Base-by-base conservation (phyloP, 2,329 filamentous ascomycete genomes). In the Lomentospora prolificans region DNA sequence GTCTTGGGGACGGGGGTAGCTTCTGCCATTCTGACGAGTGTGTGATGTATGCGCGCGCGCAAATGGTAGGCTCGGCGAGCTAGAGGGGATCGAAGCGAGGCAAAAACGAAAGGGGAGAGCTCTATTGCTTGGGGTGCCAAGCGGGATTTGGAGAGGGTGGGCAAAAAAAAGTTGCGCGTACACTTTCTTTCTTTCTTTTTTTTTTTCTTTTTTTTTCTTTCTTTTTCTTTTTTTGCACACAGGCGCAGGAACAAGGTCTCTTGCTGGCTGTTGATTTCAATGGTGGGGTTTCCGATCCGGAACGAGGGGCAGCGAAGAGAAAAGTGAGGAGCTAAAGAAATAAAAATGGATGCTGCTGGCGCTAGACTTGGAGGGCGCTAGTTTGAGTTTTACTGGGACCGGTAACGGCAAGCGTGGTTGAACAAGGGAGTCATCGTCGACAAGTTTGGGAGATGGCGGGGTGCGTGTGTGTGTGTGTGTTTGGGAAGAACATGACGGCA, bases 1-100 rank as follows among this genome's bases (percentile, higher is more conserved):
- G 87, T 82, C 71, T 83, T 82, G 63, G 76, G 79, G 22, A 74
- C 70, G 30, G 30, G 30, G 14, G 71, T 64, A 51, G 72, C 68
- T 17, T 46, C 30, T 27, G 30, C 41, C 74, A 77, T 76, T 19
- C 24, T 12, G 31, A 28, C 19, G 39, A 17, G 10, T 8, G 36
- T 14, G 36, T 17, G 36, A 14, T 14, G 3, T 41, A 17, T 17
- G 36, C 36, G n/a, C n/a, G n/a, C n/a, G n/a, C n/a, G n/a, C n/a
- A n/a, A 41, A 41, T 17, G 36, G 36, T 41, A 41, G 36, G 36
- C 36, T 50, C 24, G 50, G 22, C 24, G 19, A n/a, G 22, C 24
- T 24, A 51, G 22, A 28, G 25, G 24, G 19, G 8, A 9, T 7
- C 12, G 22, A 51, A 27, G 30, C 24, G 19, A 22, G 19, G 46